Evolutionary conservation across 768 basidiomycete genomes (phyloP), one percentile per base, ranked within the genome.

Genomic region (Suillus placidus): DNA sequence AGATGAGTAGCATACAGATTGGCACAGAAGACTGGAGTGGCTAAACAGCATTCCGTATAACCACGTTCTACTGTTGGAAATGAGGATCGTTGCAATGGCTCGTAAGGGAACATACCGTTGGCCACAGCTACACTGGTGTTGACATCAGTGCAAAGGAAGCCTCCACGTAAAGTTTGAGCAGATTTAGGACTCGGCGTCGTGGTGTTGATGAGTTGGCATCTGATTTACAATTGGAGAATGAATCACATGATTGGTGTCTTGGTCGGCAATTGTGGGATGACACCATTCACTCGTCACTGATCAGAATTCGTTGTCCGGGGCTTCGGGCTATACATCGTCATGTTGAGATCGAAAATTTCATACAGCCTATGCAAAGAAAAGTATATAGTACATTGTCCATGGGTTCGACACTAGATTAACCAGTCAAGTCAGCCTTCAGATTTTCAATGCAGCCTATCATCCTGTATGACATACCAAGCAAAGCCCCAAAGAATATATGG

Each of bases 401-500:
- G 3, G 32, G 32, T 34, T 55, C 32, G n/a, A n/a, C n/a, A n/a
- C n/a, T n/a, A n/a, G n/a, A 34, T 20, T 10, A 12, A 34, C 18
- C 5, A 34, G 30, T 32, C 52, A 34, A 55, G 54, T 55, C 32
- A 55, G 6, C 54, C 20, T 32, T 34, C 32, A 34, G 2, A 34
- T 55, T 55, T 55, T 20, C 45, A 13, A 62, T 62, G 61, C 62
- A 70, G 8, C 68, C 65, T 38, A 78, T 82, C 62, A 73, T 73
- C 12, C 67, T 84, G 42, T 83, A 81, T 68, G 83, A 84, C 66
- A 79, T 81, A 56, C 69, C 76, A 8, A 71, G 74, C 26, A 73
- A 68, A n/a, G 49, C 64, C 20, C 71, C 77, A 13, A 64, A 69
- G 4, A 68, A 63, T 30, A 67, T 65, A 32, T 78, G 77, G 77